Evolutionary conservation across 768 basidiomycete genomes (phyloP), one percentile per base, ranked within the genome.

Genomic region (Leccinum uliginosum): DNA sequence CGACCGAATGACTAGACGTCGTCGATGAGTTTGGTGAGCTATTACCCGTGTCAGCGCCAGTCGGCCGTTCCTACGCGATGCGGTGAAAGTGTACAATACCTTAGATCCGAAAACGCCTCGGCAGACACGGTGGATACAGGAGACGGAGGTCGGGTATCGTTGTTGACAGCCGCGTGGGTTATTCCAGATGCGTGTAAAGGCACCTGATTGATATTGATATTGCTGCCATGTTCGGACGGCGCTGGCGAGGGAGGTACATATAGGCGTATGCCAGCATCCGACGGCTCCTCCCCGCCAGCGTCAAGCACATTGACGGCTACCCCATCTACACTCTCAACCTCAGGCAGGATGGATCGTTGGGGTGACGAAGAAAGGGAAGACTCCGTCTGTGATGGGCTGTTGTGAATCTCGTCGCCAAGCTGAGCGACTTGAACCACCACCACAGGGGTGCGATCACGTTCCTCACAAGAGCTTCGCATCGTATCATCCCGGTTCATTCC

Each of bases 181-280:
- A 35, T 32, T 27, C 47, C 54, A 21, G 58, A 61, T 6, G 48
- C 34, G 3, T 3, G 44, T 3, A 43, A 6, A 3, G 50, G 57
- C 26, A 30, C 12, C 8, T 30, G 59, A 43, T 53, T 62, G 2
- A 15, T 19, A 44, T 40, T 11, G 6, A 11, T 40, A n/a, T 59
- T 26, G 50, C 69, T 71, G 9, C 64, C 69, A 17, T 63, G 70
- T 35, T 73, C 69, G 0, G 69, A 69, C 1, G 71, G 67, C 2
- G 69, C 61, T 3, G 63, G 64, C 0, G 64, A 71, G 19, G 71
- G 67, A 4, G 58, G 55, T 15, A 55, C 12, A 23, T 51, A 56
- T 30, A 44, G 55, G 29, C 27, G 44, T 30, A 7, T 6, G 21
- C 21, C 52, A 9, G 30, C 38, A n/a, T 55, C 54, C 6, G 11